These are phyloP conservation scores for Tuber umbilicatum DNA, from an alignment of 495 filamentous ascomycete species.

Conservation along the genomic window DNA sequence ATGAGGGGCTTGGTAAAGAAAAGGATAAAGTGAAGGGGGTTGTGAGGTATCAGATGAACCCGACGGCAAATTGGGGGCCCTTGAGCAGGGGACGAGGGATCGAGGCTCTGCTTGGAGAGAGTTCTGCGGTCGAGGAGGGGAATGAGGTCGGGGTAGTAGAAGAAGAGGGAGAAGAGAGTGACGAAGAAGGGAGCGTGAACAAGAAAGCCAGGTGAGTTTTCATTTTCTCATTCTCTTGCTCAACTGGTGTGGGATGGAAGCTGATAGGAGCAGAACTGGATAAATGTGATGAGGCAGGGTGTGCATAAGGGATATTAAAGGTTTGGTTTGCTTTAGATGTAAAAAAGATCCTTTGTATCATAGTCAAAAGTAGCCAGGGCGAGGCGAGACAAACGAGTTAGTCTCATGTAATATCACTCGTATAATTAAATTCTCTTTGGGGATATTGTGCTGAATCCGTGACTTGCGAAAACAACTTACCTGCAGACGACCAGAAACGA, in stretches of 20 bases:
- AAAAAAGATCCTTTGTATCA: not conserved
- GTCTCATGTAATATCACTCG: not conserved
- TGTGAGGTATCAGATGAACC: constrained; percentile 81
- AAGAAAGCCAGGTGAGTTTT: constrained; percentile 19
- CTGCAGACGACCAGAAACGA: no score
- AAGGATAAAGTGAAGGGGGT: constrained; percentile 54
- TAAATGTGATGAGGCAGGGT: not conserved
- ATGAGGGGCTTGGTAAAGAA: constrained; percentile 69
- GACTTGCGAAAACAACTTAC: not conserved
- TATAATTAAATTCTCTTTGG: not conserved
- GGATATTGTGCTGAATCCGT: not conserved
- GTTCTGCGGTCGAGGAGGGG: not conserved
- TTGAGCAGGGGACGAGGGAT: constrained; percentile 64
- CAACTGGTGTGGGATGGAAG: not conserved
- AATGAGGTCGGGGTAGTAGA: constrained; percentile 9
- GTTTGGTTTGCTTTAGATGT: not conserved
- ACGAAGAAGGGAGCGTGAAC: constrained; percentile 1
- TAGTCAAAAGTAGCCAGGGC: not conserved
- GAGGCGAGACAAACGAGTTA: not conserved
- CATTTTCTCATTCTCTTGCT: not conserved
- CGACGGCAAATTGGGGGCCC: constrained; percentile 86
- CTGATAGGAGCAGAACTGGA: constrained; percentile 10
- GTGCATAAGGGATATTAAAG: not conserved
- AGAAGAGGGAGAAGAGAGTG: constrained; percentile 4
- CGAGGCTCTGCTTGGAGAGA: constrained; percentile 8